phyloP scores from a whole-genome alignment of 257 asterid genomes.

The Cinchona pubescens region DNA sequence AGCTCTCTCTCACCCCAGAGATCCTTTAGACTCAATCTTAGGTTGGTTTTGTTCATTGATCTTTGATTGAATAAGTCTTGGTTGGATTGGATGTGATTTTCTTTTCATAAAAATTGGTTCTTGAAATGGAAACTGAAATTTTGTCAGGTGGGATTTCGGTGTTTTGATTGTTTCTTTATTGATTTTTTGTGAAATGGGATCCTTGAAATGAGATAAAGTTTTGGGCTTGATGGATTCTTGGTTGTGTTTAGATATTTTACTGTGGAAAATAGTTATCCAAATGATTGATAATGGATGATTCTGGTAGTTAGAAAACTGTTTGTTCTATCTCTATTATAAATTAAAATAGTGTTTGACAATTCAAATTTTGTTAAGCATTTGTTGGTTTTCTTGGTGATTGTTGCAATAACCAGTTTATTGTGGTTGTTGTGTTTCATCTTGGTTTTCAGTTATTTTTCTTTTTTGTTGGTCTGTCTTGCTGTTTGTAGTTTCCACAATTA shows the following conservation, averaged over 20 bases:
- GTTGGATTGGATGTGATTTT: conserved; percentile 6
- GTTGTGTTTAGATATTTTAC: background rate
- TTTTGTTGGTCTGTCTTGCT: background rate
- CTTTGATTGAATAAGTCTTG: background rate
- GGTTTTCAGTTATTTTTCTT: background rate
- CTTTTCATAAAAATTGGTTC: conserved; percentile 1
- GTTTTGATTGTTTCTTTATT: conserved; percentile 3
- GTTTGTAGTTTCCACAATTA: background rate
- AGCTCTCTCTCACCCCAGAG: conserved; percentile 41
- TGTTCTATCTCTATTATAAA: conserved; percentile 11
- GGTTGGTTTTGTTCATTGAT: conserved; percentile 46
- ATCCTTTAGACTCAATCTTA: conserved; percentile 48
- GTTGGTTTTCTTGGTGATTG: conserved; percentile 10
- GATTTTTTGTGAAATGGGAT: background rate
- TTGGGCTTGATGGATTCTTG: background rate
- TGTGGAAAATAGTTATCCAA: background rate
- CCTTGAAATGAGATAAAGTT: background rate
- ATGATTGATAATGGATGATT: background rate
- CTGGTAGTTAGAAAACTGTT: conserved; percentile 1
- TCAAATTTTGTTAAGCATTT: conserved; percentile 5
- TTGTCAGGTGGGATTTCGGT: conserved; percentile 24
- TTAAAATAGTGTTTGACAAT: background rate
- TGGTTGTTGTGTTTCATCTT: conserved; percentile 1
- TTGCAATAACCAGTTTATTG: background rate
- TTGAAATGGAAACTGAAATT: background rate